Conservation (phyloP, 2,329 filamentous ascomycete genomes). For the Graphilbum sp. region DNA sequence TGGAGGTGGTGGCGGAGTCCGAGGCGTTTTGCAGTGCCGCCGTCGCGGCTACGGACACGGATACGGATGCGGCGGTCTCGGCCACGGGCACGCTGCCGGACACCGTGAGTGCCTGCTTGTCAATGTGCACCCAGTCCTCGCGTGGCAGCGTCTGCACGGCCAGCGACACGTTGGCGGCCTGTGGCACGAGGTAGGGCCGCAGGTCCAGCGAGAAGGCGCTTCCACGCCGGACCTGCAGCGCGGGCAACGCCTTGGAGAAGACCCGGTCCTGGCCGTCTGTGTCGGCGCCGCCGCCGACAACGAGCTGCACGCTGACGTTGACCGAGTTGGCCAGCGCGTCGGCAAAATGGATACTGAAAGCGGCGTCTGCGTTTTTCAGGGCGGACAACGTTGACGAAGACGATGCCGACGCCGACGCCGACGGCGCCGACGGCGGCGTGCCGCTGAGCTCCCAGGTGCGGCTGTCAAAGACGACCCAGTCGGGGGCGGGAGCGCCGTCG, state of each 20-base stretch:
- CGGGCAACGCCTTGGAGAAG: conserved; percentile 23
- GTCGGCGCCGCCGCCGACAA: too few species aligned
- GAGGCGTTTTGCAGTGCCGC: conserved; percentile 16
- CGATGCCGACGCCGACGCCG: not conserved
- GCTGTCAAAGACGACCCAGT: conserved; percentile 54
- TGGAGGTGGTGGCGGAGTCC: conserved; percentile 12
- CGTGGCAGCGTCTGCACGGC: conserved; percentile 19
- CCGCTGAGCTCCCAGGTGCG: conserved; percentile 47
- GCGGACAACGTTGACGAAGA: too few species aligned
- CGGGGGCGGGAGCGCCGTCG: conserved; percentile 36
- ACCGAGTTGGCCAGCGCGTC: conserved; percentile 45
- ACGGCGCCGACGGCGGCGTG: conserved; percentile 39
- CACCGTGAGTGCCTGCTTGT: conserved; percentile 18
- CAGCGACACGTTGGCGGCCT: conserved; percentile 21
- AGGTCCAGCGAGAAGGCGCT: conserved; percentile 26
- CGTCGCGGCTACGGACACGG: conserved; percentile 15
- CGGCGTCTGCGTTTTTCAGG: conserved; percentile 39
- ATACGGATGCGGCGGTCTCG: conserved; percentile 12
- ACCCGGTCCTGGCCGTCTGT: conserved; percentile 16
- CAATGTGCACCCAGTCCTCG: conserved; percentile 26
- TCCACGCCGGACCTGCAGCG: conserved; percentile 24
- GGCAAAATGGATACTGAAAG: conserved; percentile 42
- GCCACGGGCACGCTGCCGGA: conserved; percentile 23
- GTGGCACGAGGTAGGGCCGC: conserved; percentile 22
- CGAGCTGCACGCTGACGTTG: conserved; percentile 32